These are phyloP conservation scores for Saccharomycopsis sp. DNA, from an alignment of 805 yeast genomes.

Conservation along the genomic window DNA sequence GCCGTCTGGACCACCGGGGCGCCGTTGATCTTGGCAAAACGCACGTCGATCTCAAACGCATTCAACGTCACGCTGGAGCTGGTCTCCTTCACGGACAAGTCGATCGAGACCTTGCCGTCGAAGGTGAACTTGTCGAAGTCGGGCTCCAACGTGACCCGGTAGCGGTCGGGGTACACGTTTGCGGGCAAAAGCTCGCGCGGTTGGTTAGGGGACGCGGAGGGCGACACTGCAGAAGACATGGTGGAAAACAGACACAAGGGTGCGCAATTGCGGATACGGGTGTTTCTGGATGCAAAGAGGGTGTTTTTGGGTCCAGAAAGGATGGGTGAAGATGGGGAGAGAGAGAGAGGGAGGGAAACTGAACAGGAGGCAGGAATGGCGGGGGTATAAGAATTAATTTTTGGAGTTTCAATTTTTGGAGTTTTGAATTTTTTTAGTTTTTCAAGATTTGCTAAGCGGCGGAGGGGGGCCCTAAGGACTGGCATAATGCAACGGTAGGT, in stretches of 20 bases:
- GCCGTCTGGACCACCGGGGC: conserved; percentile 37
- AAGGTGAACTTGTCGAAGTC: conserved; percentile 51
- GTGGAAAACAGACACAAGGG: neutral
- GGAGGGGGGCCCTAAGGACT: no score
- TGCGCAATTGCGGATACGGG: no score
- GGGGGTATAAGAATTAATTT: neutral
- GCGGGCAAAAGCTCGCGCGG: conserved; percentile 48
- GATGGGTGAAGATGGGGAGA: no score
- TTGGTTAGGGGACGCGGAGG: conserved; percentile 23
- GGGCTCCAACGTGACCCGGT: conserved; percentile 63
- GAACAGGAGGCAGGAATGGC: neutral
- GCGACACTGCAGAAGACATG: neutral
- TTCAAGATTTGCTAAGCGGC: no score
- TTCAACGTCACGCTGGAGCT: conserved; percentile 48
- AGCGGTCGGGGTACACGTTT: conserved; percentile 66
- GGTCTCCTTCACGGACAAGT: conserved; percentile 44
- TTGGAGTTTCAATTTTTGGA: neutral
- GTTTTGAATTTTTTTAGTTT: no score
- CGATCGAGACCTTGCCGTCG: conserved; percentile 48
- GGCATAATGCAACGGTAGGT: no score
- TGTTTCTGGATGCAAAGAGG: no score
- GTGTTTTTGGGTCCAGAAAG: no score
- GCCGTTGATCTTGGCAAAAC: conserved; percentile 36
- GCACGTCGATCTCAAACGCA: conserved; percentile 57
- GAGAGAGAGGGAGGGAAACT: no score